Conservation (phyloP, 78 protist genomes). For the Isochrysis galbana region DNA sequence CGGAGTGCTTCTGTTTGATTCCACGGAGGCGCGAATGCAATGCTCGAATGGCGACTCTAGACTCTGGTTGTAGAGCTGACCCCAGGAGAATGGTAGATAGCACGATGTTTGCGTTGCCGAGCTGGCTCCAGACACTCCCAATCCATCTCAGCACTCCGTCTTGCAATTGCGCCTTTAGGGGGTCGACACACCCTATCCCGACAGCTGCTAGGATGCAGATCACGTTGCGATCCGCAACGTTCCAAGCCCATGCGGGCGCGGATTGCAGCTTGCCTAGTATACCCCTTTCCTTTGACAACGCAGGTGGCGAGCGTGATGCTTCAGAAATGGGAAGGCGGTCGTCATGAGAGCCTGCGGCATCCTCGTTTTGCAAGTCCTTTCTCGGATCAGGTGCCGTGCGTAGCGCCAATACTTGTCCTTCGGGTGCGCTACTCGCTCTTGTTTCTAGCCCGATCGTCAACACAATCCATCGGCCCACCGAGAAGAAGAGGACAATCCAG, state of each 20-base stretch:
- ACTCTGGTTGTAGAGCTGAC: background rate
- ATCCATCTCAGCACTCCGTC: background rate
- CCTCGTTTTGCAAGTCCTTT: background rate
- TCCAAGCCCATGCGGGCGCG: background rate
- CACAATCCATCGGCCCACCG: background rate
- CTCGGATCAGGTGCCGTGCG: background rate
- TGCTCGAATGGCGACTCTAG: too few relatives aligned
- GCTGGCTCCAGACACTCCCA: background rate
- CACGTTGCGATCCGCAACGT: background rate
- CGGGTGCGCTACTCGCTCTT: too few relatives aligned
- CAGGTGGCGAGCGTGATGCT: too few relatives aligned
- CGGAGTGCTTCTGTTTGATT: too few relatives aligned
- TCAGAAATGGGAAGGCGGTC: too few relatives aligned
- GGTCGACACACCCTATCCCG: background rate
- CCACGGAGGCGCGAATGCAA: too few relatives aligned
- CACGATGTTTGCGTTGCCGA: background rate
- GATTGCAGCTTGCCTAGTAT: too few relatives aligned
- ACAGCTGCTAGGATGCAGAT: background rate
- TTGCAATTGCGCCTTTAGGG: background rate
- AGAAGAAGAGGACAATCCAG: background rate
- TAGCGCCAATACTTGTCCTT: too few relatives aligned
- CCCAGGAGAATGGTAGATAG: background rate
- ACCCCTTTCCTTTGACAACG: too few relatives aligned
- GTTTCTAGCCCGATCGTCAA: too few relatives aligned
- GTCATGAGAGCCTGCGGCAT: background rate